Percentiles rank a stretch among this genome's conserved stretches.
phyloP scores from a whole-genome alignment of 108 stramenopile genomes.

The Poteriospumella lacustris region DNA sequence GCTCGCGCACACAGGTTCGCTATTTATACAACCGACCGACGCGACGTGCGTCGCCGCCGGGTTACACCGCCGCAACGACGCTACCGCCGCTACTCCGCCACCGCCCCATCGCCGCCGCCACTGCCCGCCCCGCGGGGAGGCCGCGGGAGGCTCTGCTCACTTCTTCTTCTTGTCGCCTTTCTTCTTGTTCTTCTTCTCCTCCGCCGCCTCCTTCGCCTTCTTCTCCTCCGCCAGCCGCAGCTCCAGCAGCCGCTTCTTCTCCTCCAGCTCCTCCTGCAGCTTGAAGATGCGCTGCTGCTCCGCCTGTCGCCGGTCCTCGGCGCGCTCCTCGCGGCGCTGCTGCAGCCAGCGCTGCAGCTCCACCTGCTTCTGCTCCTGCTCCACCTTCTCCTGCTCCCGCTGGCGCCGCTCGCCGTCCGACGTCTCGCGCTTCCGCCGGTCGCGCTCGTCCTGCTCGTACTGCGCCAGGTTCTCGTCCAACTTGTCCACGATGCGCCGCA shows the following conservation, averaged over 20 bases:
- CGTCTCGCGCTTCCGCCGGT: neutral
- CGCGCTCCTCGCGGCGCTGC: neutral
- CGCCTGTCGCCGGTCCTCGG: neutral
- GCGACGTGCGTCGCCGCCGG: too few relatives aligned
- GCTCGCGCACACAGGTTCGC: too few relatives aligned
- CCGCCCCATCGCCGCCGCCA: too few relatives aligned
- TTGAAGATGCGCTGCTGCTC: neutral
- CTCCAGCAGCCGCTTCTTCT: neutral
- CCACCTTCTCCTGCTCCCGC: neutral
- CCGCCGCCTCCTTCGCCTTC: conserved; percentile 19
- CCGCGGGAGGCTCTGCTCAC: too few relatives aligned
- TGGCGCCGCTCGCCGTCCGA: neutral
- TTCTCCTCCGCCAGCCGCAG: neutral
- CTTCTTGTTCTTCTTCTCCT: conserved; percentile 21
- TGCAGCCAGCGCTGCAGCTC: conserved; percentile 12
- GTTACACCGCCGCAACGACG: too few relatives aligned
- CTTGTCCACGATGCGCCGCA: neutral
- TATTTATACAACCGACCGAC: too few relatives aligned
- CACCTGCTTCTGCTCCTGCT: neutral
- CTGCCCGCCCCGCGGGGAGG: too few relatives aligned
- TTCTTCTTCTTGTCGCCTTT: conserved; percentile 17
- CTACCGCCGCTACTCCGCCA: too few relatives aligned
- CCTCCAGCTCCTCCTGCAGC: neutral
- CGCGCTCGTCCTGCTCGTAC: conserved; percentile 5
- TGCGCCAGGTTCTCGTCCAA: conserved; percentile 16